Evolutionary conservation across 306 rosid species (phyloP).

Genomic region (Prunus davidiana): DNA sequence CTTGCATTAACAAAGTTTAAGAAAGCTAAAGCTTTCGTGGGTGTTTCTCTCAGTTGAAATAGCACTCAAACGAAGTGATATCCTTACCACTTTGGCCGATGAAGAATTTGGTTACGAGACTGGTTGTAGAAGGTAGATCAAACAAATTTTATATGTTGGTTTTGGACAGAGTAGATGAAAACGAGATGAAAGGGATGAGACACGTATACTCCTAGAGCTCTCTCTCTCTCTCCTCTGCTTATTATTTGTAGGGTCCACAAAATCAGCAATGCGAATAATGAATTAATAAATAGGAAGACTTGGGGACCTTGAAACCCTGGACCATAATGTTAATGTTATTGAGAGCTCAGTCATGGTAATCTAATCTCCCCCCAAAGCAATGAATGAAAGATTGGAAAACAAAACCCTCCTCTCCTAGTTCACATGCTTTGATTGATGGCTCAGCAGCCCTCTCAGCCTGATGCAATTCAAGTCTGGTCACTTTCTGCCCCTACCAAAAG

Average conservation of each 20-base stretch:
- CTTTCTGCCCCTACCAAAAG: slow-evolving; percentile 11
- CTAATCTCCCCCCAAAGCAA: slow-evolving; percentile 7
- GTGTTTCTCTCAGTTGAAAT: background rate
- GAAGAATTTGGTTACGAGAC: background rate
- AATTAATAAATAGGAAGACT: background rate
- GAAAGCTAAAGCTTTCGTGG: background rate
- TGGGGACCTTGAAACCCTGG: slow-evolving; percentile 8
- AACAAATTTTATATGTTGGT: background rate
- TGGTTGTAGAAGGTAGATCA: background rate
- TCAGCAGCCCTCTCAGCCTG: background rate
- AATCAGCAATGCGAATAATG: slow-evolving; percentile 35
- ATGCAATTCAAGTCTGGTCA: slow-evolving; percentile 29
- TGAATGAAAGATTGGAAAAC: background rate
- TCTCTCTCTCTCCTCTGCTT: background rate
- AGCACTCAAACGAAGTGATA: background rate
- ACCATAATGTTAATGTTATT: slow-evolving; percentile 18
- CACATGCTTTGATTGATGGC: background rate
- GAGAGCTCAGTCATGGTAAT: slow-evolving; percentile 44
- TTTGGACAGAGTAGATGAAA: slow-evolving; percentile 14
- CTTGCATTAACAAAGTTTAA: background rate
- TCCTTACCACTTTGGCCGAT: background rate
- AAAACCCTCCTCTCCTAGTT: slow-evolving; percentile 8
- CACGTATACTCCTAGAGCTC: slow-evolving; percentile 46
- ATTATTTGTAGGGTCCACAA: slow-evolving; percentile 56
- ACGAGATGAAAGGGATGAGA: slow-evolving; percentile 46